Evolutionary conservation across 176 grass and related monocot species (phyloP).

Genomic region (Dactylis glomerata): DNA sequence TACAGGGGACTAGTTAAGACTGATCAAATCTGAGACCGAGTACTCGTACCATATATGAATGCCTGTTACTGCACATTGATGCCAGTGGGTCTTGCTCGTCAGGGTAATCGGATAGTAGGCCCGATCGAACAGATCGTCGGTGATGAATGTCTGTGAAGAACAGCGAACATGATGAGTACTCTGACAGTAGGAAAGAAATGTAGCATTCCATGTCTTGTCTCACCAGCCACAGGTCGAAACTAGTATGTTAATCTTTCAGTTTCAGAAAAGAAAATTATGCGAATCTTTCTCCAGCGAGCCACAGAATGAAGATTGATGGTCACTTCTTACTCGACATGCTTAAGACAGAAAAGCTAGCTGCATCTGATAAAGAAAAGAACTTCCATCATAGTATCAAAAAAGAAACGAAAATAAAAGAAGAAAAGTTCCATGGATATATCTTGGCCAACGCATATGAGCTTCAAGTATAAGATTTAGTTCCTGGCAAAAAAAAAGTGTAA

Average conservation of each 20-base stretch:
- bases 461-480: not conserved
- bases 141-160: not conserved
- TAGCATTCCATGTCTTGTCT: not conserved
- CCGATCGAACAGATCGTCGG: not conserved
- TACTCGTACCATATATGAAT: conserved; percentile 19
- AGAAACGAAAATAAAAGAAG: not conserved
- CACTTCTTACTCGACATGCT: conserved; percentile 29
- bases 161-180: not conserved
- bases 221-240: not conserved
- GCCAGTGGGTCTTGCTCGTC: conserved; percentile 2
- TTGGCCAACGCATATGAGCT: not conserved
- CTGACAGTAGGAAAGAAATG: not conserved
- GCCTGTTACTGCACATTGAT: conserved; percentile 25
- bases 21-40: conserved; percentile 12
- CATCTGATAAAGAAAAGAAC: conserved; percentile 6
- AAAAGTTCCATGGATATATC: not conserved
- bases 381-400: not conserved
- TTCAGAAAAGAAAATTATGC: not conserved
- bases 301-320: conserved; percentile 32
- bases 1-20: conserved; percentile 23
- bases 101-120: conserved; percentile 21
- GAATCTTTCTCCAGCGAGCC: not conserved
- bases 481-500: too few relatives aligned
- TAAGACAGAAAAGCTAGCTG: conserved; percentile 19
- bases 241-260: not conserved